Evolutionary conservation across 257 asterid species (phyloP).

Genomic region (Gentiana macrophylla): DNA sequence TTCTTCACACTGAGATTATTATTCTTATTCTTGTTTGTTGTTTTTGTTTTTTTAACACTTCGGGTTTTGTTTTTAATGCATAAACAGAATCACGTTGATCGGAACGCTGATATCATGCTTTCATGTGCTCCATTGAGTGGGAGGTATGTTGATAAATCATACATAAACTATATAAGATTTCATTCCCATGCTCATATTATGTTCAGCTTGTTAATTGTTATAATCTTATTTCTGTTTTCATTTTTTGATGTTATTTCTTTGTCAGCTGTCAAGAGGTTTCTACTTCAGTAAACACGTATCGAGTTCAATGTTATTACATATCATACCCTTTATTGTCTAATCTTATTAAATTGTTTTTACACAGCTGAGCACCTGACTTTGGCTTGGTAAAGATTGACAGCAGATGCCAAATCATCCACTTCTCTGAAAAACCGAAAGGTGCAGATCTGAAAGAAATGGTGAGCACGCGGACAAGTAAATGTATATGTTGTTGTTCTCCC

Average conservation of each 20-base stretch:
- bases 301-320: not conserved
- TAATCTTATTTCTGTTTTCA: not conserved
- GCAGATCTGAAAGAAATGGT: conserved; percentile 79
- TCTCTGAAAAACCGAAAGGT: conserved; percentile 82
- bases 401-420: conserved; percentile 62
- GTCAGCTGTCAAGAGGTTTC: not conserved
- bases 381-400: conserved; percentile 88
- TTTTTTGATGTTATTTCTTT: not conserved
- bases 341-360: conserved; percentile 3
- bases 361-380: conserved; percentile 81
- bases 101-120: conserved; percentile 83
- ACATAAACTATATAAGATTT: not conserved
- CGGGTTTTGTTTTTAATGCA: conserved; percentile 3
- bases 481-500: too few relatives aligned
- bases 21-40: not conserved
- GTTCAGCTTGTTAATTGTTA: not conserved
- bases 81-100: conserved; percentile 78
- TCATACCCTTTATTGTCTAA: not conserved
- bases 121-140: conserved; percentile 74
- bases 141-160: conserved; percentile 39
- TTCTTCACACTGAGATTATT: conserved; percentile 1
- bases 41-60: not conserved
- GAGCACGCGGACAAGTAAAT: conserved; percentile 3
- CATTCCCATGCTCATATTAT: not conserved
- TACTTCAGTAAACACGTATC: not conserved